phyloP scores from a whole-genome alignment of 306 rosid genomes.

The Corylus americana region DNA sequence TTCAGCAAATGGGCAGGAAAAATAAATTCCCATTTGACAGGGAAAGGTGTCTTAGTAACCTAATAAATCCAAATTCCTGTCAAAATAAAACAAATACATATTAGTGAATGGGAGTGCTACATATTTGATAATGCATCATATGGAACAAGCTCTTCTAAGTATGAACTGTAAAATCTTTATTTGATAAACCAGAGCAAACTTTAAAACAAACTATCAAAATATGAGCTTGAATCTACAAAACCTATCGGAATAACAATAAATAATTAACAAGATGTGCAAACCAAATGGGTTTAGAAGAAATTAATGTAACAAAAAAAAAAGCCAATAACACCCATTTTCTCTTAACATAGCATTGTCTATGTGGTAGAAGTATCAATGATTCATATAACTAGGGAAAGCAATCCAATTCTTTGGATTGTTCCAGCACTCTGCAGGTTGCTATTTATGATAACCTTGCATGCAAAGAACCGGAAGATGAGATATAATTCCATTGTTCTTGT shows the following conservation, averaged over 20 bases:
- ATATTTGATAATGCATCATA: slow-evolving; percentile 23
- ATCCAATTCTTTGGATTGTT: background rate
- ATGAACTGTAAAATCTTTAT: slow-evolving; percentile 8
- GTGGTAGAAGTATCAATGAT: background rate
- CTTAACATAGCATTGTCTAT: slow-evolving; percentile 7
- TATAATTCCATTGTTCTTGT: background rate
- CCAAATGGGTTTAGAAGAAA: background rate
- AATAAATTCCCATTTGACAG: slow-evolving; percentile 69
- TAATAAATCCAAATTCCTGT: slow-evolving; percentile 40
- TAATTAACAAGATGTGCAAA: background rate
- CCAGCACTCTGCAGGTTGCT: background rate
- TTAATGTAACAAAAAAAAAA: background rate
- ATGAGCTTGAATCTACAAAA: slow-evolving; percentile 13
- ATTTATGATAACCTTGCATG: background rate
- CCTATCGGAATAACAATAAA: too few species aligned
- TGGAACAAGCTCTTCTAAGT: slow-evolving; percentile 6
- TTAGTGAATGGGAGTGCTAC: slow-evolving; percentile 19
- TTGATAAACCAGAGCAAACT: slow-evolving; percentile 12
- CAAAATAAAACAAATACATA: slow-evolving; percentile 21
- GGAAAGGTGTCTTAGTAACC: slow-evolving; percentile 26
- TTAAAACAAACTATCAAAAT: slow-evolving; percentile 15
- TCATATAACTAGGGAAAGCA: slow-evolving; percentile 4
- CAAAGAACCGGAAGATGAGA: background rate
- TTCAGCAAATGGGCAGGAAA: slow-evolving; percentile 74
- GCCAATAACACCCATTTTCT: slow-evolving; percentile 6